Conservation (phyloP, 2,329 filamentous ascomycete species). For the Calonectria montana region DNA sequence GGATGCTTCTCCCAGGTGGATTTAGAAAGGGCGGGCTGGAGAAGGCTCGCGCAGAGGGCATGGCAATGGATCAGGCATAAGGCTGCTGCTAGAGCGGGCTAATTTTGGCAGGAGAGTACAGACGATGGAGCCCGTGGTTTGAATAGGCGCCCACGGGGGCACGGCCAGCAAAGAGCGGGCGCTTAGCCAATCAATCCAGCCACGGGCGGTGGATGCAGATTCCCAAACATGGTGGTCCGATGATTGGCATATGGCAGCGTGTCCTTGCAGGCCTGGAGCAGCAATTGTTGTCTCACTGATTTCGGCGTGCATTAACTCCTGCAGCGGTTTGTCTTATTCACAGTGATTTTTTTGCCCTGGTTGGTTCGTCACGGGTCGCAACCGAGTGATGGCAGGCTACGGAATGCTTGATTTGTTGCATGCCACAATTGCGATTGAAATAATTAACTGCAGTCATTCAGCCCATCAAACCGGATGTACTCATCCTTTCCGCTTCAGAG, state of each 20-base stretch:
- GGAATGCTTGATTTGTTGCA: too few species aligned
- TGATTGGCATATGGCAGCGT: conserved; percentile 7
- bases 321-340: not conserved
- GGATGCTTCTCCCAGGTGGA: conserved; percentile 57
- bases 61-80: conserved; percentile 29
- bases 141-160: not conserved
- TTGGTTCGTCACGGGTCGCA: not conserved
- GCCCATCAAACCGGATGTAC: not conserved
- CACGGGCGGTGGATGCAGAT: not conserved
- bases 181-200: conserved; percentile 1
- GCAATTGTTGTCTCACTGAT: not conserved
- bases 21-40: conserved; percentile 54
- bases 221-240: not conserved
- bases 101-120: not conserved
- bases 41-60: conserved; percentile 48
- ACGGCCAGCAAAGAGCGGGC: not conserved
- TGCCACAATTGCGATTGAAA: not conserved
- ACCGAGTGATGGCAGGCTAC: not conserved
- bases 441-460: not conserved
- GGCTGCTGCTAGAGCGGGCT: not conserved
- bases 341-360: not conserved
- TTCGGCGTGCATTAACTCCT: not conserved
- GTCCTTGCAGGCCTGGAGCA: not conserved
- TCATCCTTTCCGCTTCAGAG: conserved; percentile 31
- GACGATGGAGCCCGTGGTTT: not conserved